Evolutionary conservation across 371 early-diverging fungal species (phyloP).

Genomic region (Mortierella polycephala): DNA sequence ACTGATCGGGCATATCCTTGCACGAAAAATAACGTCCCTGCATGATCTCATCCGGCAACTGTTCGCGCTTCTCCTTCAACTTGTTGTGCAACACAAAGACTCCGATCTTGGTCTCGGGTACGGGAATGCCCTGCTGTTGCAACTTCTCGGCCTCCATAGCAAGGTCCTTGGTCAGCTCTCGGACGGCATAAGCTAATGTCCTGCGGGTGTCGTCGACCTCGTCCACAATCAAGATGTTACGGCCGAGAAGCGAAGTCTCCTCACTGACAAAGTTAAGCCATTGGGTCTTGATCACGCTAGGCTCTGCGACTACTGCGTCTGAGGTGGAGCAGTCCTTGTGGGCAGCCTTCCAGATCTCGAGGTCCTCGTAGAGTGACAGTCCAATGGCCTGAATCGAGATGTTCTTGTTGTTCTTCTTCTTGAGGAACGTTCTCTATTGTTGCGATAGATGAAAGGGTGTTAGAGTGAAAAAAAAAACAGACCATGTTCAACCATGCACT

Average conservation of each 20-base stretch:
- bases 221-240: conserved; percentile 80
- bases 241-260: conserved; percentile 71
- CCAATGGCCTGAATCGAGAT: conserved; percentile 85
- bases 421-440: conserved; percentile 73
- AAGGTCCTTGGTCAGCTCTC: conserved; percentile 77
- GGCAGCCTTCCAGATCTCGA: conserved; percentile 62
- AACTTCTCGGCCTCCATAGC: conserved; percentile 60
- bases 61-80: conserved; percentile 75
- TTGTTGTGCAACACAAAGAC: conserved; percentile 84
- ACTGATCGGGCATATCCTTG: conserved; percentile 79
- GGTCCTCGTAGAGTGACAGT: conserved; percentile 80
- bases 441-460: not conserved
- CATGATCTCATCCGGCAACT: conserved; percentile 71
- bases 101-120: conserved; percentile 74
- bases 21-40: conserved; percentile 73
- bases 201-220: conserved; percentile 84
- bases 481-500: not conserved
- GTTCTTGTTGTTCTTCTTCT: conserved; percentile 74
- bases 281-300: conserved; percentile 80
- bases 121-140: conserved; percentile 59
- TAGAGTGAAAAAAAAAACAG: not conserved
- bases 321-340: conserved; percentile 31
- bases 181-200: conserved; percentile 78
- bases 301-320: conserved; percentile 44
- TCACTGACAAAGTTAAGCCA: conserved; percentile 81